Conservation (phyloP, 306 rosid species). For the Neltuma alba region DNA sequence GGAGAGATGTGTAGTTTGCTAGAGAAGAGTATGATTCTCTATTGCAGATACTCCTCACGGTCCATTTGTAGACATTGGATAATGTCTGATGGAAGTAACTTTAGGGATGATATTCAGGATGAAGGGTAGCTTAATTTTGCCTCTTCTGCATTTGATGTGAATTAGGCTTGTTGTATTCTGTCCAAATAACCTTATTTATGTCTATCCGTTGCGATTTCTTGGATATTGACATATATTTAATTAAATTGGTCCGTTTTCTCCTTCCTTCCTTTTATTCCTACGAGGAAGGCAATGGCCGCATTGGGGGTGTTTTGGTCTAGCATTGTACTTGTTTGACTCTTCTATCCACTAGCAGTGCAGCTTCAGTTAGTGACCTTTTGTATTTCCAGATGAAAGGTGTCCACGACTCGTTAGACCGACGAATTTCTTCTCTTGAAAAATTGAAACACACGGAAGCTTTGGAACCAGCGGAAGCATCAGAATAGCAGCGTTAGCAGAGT, state of each 20-base stretch:
- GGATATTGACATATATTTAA: not conserved
- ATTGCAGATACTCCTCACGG: not conserved
- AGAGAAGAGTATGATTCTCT: not conserved
- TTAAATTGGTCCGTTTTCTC: not conserved
- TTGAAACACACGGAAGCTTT: slow-evolving; percentile 63
- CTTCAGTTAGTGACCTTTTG: slow-evolving; percentile 29
- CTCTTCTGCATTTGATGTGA: not conserved
- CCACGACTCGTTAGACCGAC: slow-evolving; percentile 64
- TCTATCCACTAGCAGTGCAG: not conserved
- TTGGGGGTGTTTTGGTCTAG: slow-evolving; percentile 1
- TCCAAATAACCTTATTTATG: not conserved
- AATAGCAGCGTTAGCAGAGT: slow-evolving; percentile 37
- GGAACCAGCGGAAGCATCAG: slow-evolving; percentile 59
- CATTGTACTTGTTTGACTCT: not conserved
- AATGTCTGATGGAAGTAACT: not conserved
- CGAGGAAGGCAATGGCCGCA: slow-evolving; percentile 1
- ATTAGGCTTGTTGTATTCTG: not conserved
- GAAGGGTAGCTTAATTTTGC: not conserved
- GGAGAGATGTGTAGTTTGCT: no score
- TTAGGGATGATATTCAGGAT: not conserved
- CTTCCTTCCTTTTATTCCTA: slow-evolving; percentile 5
- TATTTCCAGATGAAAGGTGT: slow-evolving; percentile 71
- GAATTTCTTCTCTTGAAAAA: slow-evolving; percentile 78
- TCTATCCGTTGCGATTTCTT: not conserved
- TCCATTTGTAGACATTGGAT: not conserved